Percentiles rank a stretch among this genome's conserved stretches.
These are phyloP conservation scores for Trichophaea hybrida DNA, from an alignment of 2,329 filamentous ascomycete genomes.

Conservation along the genomic window DNA sequence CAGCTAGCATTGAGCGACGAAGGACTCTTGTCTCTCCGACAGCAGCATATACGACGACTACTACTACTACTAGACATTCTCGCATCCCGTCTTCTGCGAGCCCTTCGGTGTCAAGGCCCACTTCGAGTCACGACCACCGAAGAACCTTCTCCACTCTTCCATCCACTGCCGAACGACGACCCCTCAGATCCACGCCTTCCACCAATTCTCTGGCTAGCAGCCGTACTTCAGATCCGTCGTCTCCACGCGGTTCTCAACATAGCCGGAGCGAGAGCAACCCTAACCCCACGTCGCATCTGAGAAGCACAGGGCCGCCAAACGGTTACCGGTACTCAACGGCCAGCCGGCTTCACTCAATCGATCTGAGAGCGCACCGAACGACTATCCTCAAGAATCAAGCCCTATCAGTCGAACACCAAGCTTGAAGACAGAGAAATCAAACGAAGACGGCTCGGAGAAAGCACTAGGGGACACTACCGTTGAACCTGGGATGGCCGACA, in stretches of 20 bases:
- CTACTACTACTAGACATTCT: background rate
- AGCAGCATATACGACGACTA: background rate
- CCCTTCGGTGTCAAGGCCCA: background rate
- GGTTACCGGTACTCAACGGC: background rate
- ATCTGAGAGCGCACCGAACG: background rate
- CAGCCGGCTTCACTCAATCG: background rate
- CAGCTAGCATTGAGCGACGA: constrained; percentile 1
- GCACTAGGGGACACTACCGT: background rate
- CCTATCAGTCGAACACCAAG: background rate
- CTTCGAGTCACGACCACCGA: background rate
- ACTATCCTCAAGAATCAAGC: background rate
- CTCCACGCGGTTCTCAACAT: background rate
- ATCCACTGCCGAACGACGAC: background rate
- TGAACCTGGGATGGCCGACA: background rate
- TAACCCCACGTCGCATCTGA: background rate
- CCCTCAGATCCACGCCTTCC: background rate
- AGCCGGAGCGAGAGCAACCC: constrained; percentile 1
- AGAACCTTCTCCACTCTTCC: constrained; percentile 2
- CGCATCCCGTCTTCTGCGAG: background rate
- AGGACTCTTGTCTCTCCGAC: background rate
- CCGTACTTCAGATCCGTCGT: background rate
- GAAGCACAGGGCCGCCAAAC: background rate
- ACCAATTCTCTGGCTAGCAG: background rate
- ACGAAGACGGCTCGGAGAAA: background rate
- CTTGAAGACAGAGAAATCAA: background rate